A percentile compares a stretch with the other conserved stretches of the same genome.
phyloP scores from a whole-genome alignment of 2,329 filamentous ascomycete genomes.

The Rutstroemia sydowiana region DNA sequence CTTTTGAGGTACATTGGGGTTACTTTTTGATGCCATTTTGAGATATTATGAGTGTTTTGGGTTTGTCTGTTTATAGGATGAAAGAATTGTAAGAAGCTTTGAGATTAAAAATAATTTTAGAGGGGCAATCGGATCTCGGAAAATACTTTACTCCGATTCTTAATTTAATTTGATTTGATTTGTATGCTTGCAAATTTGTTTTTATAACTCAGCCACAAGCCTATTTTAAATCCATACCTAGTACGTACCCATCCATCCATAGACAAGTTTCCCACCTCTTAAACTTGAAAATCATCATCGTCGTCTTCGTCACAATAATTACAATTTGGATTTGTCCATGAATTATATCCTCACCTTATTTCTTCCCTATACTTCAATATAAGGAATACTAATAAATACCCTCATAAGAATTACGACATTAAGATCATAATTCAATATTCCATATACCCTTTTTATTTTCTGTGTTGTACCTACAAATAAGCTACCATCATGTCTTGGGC shows the following conservation, averaged over 20 bases:
- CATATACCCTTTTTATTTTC: background rate
- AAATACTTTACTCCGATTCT: background rate
- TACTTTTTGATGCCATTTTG: slow-evolving; percentile 30
- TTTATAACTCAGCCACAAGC: slow-evolving; percentile 4
- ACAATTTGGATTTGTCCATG: background rate
- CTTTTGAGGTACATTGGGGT: slow-evolving; percentile 31
- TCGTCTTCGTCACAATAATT: slow-evolving; percentile 3
- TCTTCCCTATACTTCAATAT: background rate
- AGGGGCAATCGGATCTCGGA: background rate
- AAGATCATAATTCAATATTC: background rate
- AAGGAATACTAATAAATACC: background rate
- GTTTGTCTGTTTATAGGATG: background rate
- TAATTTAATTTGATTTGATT: too few species aligned
- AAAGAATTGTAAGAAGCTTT: background rate
- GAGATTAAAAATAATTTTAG: slow-evolving; percentile 2
- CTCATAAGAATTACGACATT: background rate
- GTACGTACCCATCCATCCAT: too few species aligned
- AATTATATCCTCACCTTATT: background rate
- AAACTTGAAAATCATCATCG: slow-evolving; percentile 6
- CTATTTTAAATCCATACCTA: too few species aligned
- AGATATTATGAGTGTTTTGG: background rate
- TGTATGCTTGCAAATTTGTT: background rate
- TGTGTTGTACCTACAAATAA: background rate
- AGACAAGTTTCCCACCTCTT: slow-evolving; percentile 2
- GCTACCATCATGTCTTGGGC: slow-evolving; percentile 40